Conservation (phyloP, 495 filamentous ascomycete genomes). For the Penicillium cosmopolitanum region DNA sequence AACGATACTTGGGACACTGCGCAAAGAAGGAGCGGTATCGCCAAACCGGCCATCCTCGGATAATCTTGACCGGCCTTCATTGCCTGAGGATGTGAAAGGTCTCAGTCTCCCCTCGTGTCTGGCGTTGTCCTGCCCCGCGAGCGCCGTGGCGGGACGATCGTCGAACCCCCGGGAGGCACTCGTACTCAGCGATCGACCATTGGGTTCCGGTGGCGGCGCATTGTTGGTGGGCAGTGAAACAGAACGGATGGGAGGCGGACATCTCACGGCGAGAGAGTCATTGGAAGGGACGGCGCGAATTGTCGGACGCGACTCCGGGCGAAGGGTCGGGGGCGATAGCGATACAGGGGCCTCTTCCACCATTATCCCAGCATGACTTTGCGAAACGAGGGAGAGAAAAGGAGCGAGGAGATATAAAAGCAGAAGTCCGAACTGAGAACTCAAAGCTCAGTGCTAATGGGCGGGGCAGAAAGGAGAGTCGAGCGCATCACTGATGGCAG, state of each 20-base stretch:
- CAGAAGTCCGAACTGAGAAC: slow-evolving; percentile 16
- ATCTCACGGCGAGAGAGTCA: slow-evolving; percentile 29
- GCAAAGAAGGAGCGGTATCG: slow-evolving; percentile 34
- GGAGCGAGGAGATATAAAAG: slow-evolving; percentile 8
- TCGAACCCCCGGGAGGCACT: slow-evolving; percentile 24
- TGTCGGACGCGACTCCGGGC: slow-evolving; percentile 34
- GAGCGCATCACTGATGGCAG: slow-evolving; percentile 17
- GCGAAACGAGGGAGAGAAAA: slow-evolving; percentile 8
- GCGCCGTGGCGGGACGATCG: slow-evolving; percentile 25
- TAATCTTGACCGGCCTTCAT: slow-evolving; percentile 18
- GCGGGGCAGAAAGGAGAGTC: slow-evolving; percentile 14
- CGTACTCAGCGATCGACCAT: slow-evolving; percentile 34
- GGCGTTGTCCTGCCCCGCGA: slow-evolving; percentile 16
- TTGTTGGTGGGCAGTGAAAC: slow-evolving; percentile 35
- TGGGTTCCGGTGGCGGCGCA: slow-evolving; percentile 27
- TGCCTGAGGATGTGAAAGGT: slow-evolving; percentile 13
- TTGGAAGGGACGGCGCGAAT: slow-evolving; percentile 35
- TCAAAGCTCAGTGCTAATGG: neutral
- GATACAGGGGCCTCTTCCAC: slow-evolving; percentile 39
- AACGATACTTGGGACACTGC: slow-evolving; percentile 48
- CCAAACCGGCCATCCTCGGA: slow-evolving; percentile 21
- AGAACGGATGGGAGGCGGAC: slow-evolving; percentile 33
- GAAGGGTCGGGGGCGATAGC: slow-evolving; percentile 33
- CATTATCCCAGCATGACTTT: slow-evolving; percentile 52
- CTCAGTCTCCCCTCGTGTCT: slow-evolving; percentile 19